Evolutionary conservation across 352 stramenopile species (phyloP), one percentile per base, ranked within the genome.

Genomic region (Elongisporangium undulatum): DNA sequence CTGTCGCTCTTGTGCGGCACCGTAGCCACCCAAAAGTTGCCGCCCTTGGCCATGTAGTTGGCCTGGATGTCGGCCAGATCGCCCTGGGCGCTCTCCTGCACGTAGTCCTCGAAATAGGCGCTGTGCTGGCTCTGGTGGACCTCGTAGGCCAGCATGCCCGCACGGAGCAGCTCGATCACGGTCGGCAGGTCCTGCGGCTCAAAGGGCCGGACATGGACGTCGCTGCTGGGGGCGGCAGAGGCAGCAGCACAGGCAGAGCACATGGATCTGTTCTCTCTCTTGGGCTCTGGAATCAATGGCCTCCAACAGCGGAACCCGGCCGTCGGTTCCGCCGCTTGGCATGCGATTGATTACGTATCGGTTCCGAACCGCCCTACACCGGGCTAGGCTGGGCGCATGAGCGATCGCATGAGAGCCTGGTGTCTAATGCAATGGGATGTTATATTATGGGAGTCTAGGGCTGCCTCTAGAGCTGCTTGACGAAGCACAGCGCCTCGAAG

Each of bases 1-100:
- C 41, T 34, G 0, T 53, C 12, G 15, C 10, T 15, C 6, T 56
- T 45, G 7, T 10, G 13, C 0, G 53, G 53, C 3, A 51, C 52
- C 16, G 63, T 63, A 16, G 68, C 70, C n/a, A 81, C 69, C 69
- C 69, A 81, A 50, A 82, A 79, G 55, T 77, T 79, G n/a, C 73
- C 73, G 5, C 73, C 73, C 16, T 66, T 64, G 10, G 66, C 57
- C 23, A 75, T 71, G 61, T 73, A 79, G 8, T 61, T 49, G 38
- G 50, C 59, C 49, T 65, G 62, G 49, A 78, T 71, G 54, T 65
- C 49, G 19, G 68, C 45, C 34, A 76, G 26, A 50, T 76, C 68
- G 24, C 54, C 59, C 23, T 68, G 26, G 4, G 73, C 52, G 49
- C 68, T 71, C 58, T 68, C 53, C 39, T 71, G 41, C 17, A 72